Evolutionary conservation across 345 rosid genomes (phyloP), one percentile per base, ranked within the genome.

Genomic region (Dovyalis caffra): DNA sequence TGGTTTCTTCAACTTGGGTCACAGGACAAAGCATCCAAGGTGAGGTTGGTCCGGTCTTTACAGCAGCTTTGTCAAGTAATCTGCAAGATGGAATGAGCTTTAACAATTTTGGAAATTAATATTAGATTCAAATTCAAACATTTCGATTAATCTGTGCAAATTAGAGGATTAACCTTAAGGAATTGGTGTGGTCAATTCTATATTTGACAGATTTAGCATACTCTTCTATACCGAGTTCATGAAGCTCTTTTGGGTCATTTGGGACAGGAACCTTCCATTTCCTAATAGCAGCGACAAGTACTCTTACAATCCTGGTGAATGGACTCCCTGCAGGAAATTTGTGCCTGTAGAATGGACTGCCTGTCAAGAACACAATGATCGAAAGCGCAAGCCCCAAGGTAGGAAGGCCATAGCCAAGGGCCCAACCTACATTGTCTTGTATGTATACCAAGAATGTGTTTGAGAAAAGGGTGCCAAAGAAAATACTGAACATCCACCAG

Each of bases 401-500:
- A 8, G 89, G 90, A 25, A 90, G 73, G n/a, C 78, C 87, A 66
- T 88, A 90, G 6, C 92, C 90, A 47, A 86, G 60, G 18, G 63
- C 15, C 82, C 82, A 90, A 3, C 88, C 88, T 7, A 83, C 84
- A 3, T 70, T 78, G 60, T 88, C 92, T 72, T 88, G 92, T 21
- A 87, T 64, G 74, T 87, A 90, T 40, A 88, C 72, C 72, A 90
- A 47, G 77, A 88, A 72, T 23, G 87, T 87, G 77, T 80, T 87
- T 2, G 92, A 80, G 77, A 90, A 85, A 11, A 88, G 86, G 18
- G 88, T 76, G 12, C 91, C 92, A 11, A 88, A 82, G 85, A 88
- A 88, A 58, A 86, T 84, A 84, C 86, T 85, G 63, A 87, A 86
- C 87, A 88, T 78, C 92, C 95, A 88, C 92, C 95, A 87, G 68